Conservation (phyloP, 2,329 filamentous ascomycete genomes). For the Aspergillus puulaauensis region DNA sequence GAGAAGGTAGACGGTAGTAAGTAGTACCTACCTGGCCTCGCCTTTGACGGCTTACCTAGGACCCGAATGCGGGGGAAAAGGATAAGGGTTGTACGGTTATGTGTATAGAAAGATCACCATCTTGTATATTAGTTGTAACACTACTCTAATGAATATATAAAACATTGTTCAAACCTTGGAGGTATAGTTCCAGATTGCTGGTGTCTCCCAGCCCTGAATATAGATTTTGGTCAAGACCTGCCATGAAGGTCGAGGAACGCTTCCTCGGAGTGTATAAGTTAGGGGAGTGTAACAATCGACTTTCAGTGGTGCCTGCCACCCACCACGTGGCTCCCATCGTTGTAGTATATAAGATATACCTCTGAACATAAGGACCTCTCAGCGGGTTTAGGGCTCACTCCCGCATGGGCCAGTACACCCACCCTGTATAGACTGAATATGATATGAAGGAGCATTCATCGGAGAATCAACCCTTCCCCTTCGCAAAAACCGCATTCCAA, state of each 20-base stretch:
- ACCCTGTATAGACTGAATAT: neutral
- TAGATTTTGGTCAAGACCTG: neutral
- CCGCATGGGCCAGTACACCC: neutral
- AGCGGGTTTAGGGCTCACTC: neutral
- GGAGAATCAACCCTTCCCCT: neutral
- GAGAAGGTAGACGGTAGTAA: slow-evolving; percentile 14
- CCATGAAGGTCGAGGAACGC: too few species aligned
- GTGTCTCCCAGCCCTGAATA: neutral
- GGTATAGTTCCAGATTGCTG: neutral
- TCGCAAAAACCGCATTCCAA: slow-evolving; percentile 35
- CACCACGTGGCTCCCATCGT: too few species aligned
- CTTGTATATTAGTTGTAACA: slow-evolving; percentile 14
- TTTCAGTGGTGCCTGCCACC: too few species aligned
- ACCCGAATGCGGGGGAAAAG: neutral
- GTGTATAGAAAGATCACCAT: slow-evolving; percentile 1
- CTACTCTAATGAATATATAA: slow-evolving; percentile 6
- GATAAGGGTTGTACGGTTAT: neutral
- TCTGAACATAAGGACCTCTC: neutral
- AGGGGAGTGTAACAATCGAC: too few species aligned
- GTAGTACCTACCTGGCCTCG: neutral
- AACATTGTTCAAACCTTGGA: neutral
- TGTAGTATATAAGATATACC: too few species aligned
- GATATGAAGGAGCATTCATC: too few species aligned
- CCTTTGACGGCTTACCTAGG: neutral
- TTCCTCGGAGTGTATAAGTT: too few species aligned